Evolutionary conservation across 2,329 filamentous ascomycete genomes (phyloP), one percentile per base, ranked within the genome.

Genomic region (Fusarium sp.): DNA sequence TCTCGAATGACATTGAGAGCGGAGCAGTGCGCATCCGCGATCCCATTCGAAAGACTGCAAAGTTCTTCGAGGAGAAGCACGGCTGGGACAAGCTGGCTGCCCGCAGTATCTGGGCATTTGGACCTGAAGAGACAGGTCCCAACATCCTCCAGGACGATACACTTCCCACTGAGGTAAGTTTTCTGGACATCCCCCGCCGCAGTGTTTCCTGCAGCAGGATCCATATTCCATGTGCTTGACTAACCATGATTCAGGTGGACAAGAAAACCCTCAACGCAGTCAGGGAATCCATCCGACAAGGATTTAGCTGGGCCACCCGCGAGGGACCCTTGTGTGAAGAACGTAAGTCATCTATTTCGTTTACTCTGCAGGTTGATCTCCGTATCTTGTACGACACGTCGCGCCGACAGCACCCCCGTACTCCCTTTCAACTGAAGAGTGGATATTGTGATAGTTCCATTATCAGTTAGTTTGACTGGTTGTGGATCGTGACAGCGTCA

Each of bases 61-160:
- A 96, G 77, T 98, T 97, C 84, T 98, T 99, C 76, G 95, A 98
- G 79, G 93, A 97, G 67, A 96, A 94, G 72, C 97, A 99, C 79
- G 95, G 95, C 60, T 99, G 97, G 91, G 96, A 99, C 82, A 89
- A 98, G 75, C 87, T 99, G 68, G 95, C 96, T 16, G 94, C 93
- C 25, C 89, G 96, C 76, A 98, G 95, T 78, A 97, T 99, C 77
- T 99, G 96, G 96, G 96, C 96, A 2, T 99, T 99, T 82, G 96
- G 96, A 5, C 96, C 96, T 6, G 95, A 98, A 63, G 96, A 99
- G 72, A 92, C 90, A 84, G 93, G 95, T 1, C 94, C 96, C 8
- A 99, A 99, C 80, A 96, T 99, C 71, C 84, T 99, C 52, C 95
- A 98, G 81, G 96, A 99, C 80, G 96, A 99, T 80, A 99, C 96